These are phyloP conservation scores for Glycine latifolia DNA, from an alignment of 306 rosid genomes.

Conservation along the genomic window DNA sequence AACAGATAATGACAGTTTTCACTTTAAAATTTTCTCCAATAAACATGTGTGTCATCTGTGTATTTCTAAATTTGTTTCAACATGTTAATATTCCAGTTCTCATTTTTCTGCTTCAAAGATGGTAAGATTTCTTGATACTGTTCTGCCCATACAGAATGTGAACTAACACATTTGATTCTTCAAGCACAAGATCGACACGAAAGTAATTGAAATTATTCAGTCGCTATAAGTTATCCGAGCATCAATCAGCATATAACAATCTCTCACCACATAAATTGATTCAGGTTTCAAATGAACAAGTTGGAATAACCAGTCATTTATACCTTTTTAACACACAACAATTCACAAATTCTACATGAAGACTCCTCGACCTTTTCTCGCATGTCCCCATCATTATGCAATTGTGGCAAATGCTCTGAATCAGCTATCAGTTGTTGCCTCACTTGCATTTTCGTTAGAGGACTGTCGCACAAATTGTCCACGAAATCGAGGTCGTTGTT, in stretches of 20 bases:
- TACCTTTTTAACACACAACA: slow-evolving; percentile 37
- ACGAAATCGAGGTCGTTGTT: slow-evolving; percentile 73
- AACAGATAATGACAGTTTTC: too few species aligned
- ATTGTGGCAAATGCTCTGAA: slow-evolving; percentile 21
- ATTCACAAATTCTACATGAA: slow-evolving; percentile 37
- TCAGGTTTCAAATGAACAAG: slow-evolving; percentile 42
- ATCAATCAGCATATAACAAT: neutral
- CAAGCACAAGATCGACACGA: slow-evolving; percentile 10
- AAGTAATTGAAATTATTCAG: neutral
- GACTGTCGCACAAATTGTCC: slow-evolving; percentile 78
- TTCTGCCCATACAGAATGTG: neutral
- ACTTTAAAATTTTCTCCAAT: too few species aligned
- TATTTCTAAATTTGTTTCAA: too few species aligned
- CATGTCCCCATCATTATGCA: neutral
- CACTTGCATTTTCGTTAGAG: slow-evolving; percentile 57
- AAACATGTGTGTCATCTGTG: too few species aligned
- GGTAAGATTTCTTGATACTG: neutral
- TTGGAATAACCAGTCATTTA: slow-evolving; percentile 37
- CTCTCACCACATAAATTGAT: slow-evolving; percentile 42
- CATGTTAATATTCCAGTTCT: neutral
- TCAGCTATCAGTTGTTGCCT: slow-evolving; percentile 64
- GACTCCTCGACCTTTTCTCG: too few species aligned
- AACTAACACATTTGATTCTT: neutral
- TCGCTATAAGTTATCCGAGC: slow-evolving; percentile 16
- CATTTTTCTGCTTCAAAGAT: neutral